Base-by-base conservation (phyloP, 768 basidiomycete genomes). In the Boletus tylopilopsis region DNA sequence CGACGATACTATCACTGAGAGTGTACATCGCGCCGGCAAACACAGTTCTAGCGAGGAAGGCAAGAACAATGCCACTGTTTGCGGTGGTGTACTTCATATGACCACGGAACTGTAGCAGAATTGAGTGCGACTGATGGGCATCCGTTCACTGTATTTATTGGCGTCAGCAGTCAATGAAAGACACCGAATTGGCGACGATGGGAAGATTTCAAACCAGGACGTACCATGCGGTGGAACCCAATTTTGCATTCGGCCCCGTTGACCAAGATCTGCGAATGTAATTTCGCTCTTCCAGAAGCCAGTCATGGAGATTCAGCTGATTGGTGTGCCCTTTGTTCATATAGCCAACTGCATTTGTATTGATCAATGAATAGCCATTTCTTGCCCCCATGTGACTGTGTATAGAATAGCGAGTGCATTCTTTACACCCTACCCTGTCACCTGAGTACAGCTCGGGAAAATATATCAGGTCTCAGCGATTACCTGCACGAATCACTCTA, bases 1-100 rank as follows among this genome's bases (percentile, higher is more conserved):
- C 71, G 25, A 62, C 50, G 23, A 70, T 59, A 1, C 23, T 42
- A 21, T 72, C 64, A 3, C 49, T 53, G 29, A 69, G 55, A 15
- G 16, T 43, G 47, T 72, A 73, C 11, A 38, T 53, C 10, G 49
- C 47, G 18, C 65, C 64, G 0, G 64, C 58, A 16, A 64, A 47
- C 5, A 45, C 50, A 7, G 42, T 52, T 29, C 50, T 33, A 4
- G 40, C 30, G 15, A 66, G 43, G 32, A 50, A 54, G 2, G 27
- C 45, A 29, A 66, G 43, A 35, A 49, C 8, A 25, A 66, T 39
- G 25, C 33, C 19, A 29, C 37, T 12, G 23, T 33, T 35, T 10
- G 44, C 1, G 5, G 7, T 30, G 16, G 44, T 49, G 44, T 49
- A 19, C 37, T 45, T 64, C 64, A 68, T 66, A 11, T 12, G 34